phyloP scores from a whole-genome alignment of 2,329 filamentous ascomycete species.

The Diaporthe caulivora region DNA sequence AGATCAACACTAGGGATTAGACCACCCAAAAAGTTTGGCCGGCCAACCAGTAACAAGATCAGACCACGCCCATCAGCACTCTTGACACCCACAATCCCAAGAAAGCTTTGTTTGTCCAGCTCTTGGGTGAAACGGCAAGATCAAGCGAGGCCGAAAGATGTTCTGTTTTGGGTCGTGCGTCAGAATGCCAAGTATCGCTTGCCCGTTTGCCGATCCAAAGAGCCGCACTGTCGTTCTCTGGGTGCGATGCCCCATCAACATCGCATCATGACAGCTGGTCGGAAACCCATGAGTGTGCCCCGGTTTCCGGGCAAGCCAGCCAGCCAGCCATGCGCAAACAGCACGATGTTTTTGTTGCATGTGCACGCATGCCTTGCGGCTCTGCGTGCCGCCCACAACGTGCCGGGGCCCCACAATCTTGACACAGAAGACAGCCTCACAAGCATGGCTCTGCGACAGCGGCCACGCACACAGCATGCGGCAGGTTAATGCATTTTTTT shows the following conservation, averaged over 20 bases:
- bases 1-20: slow-evolving; percentile 16
- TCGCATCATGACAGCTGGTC: background rate
- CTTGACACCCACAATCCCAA: slow-evolving; percentile 1
- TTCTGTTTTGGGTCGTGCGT: slow-evolving; percentile 33
- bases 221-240: background rate
- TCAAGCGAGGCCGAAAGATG: slow-evolving; percentile 23
- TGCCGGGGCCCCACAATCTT: slow-evolving; percentile 12
- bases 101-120: background rate
- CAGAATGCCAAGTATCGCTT: slow-evolving; percentile 11
- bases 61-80: slow-evolving; percentile 3
- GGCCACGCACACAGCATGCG: background rate
- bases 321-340: background rate
- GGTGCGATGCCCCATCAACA: background rate
- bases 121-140: slow-evolving; percentile 24
- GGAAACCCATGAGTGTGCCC: background rate
- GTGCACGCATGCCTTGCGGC: slow-evolving; percentile 12
- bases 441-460: slow-evolving; percentile 16
- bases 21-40: background rate
- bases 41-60: slow-evolving; percentile 7
- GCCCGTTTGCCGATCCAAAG: background rate
- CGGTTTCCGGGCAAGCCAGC: background rate
- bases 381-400: slow-evolving; percentile 9
- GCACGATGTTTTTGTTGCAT: background rate
- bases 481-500: slow-evolving; percentile 9
- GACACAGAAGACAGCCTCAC: slow-evolving; percentile 27